Percentiles rank a stretch among this genome's conserved stretches.
Evolutionary conservation across 106 monocot genomes (phyloP).

Genomic region (Platanthera guangdongensis): DNA sequence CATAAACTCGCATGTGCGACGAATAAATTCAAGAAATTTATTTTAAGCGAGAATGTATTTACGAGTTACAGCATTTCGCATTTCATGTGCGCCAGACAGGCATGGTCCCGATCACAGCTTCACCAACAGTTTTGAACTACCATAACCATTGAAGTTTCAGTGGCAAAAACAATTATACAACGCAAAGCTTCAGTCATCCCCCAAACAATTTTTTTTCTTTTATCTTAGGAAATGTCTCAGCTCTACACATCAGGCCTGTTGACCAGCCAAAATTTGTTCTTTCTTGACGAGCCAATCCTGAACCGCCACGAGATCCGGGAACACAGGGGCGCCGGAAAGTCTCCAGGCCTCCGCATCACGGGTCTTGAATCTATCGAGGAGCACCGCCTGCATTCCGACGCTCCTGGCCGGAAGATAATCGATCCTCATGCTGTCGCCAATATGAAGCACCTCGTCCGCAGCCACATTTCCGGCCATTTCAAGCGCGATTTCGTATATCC

Average conservation of each 20-base stretch:
- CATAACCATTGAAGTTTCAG: no score
- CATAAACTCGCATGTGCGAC: no score
- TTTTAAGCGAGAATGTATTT: no score
- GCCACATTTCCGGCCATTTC: constrained; percentile 71
- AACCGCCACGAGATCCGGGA: constrained; percentile 68
- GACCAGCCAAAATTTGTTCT: constrained; percentile 20
- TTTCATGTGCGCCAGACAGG: no score
- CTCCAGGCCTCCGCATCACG: constrained; percentile 75
- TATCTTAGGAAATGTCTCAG: neutral
- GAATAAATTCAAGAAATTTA: no score
- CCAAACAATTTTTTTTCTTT: neutral
- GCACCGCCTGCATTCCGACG: constrained; percentile 80
- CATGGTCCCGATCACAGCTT: no score
- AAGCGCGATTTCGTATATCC: constrained; percentile 75
- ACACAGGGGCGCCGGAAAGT: constrained; percentile 54
- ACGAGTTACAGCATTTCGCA: no score
- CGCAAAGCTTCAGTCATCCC: no score
- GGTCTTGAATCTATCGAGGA: constrained; percentile 85
- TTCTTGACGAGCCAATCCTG: constrained; percentile 56
- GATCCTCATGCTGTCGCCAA: constrained; percentile 89
- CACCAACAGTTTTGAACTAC: no score
- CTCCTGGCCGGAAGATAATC: constrained; percentile 75
- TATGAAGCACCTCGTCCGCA: constrained; percentile 69
- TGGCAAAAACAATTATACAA: no score
- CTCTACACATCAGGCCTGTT: neutral